These are phyloP conservation scores for Backusella circina DNA, from an alignment of 192 early-diverging fungal species.

Conservation along the genomic window DNA sequence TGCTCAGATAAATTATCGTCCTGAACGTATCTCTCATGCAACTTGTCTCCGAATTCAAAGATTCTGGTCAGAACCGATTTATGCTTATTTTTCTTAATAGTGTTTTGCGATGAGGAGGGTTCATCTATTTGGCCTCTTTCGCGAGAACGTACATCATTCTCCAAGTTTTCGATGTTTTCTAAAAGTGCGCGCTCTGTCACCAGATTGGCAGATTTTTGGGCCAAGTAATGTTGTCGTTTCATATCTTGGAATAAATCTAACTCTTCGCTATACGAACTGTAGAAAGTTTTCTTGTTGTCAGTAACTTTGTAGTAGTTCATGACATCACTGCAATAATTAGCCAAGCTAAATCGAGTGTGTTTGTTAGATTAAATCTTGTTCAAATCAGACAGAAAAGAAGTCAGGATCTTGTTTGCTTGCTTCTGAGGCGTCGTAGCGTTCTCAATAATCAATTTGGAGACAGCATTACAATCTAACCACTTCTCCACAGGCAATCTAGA, in stretches of 20 bases:
- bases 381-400: not conserved
- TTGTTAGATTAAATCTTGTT: not conserved
- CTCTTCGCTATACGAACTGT: not conserved
- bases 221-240: conserved; percentile 4
- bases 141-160: conserved; percentile 3
- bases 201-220: conserved; percentile 1
- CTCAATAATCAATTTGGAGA: conserved; percentile 5
- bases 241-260: not conserved
- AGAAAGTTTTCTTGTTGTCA: conserved; percentile 1
- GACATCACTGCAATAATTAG: not conserved
- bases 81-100: not conserved
- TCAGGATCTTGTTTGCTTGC: not conserved
- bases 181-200: conserved; percentile 4
- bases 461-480: conserved; percentile 1
- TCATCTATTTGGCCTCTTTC: conserved; percentile 3
- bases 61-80: not conserved
- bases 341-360: not conserved
- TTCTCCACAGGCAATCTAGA: not conserved
- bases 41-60: not conserved
- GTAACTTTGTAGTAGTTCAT: not conserved
- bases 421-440: not conserved
- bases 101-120: conserved; percentile 3
- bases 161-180: not conserved
- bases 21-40: conserved; percentile 1
- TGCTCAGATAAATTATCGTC: not conserved